Base-by-base conservation (phyloP, 1,284 basidiomycete genomes). In the Cryptococcus sp. region DNA sequence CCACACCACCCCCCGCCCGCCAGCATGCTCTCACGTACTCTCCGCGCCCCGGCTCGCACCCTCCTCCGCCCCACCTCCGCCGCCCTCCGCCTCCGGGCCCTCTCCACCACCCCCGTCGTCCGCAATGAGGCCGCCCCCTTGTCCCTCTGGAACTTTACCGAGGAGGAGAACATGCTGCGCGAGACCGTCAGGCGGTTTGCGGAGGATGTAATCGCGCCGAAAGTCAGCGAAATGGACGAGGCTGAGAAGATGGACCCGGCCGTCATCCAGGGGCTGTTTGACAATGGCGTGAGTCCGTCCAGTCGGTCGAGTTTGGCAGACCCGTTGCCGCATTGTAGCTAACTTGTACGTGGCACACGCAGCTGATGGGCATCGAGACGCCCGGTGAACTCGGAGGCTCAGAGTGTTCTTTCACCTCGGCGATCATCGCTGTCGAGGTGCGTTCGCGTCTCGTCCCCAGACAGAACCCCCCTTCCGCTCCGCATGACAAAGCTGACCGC, bases 301-400 rank as follows among this genome's bases (percentile, higher is more conserved):
- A n/a, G n/a, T n/a, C n/a, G n/a, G n/a, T n/a, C n/a, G n/a, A 37
- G 36, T 37, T 6, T 23, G 28, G n/a, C n/a, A n/a, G 36, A 21
- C 16, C 7, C 33, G 3, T 24, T 47, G 16, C 13, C 16, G 11
- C n/a, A 2, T 12, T 11, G n/a, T 18, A 39, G 44, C 56, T 48
- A 21, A 58, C 40, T 12, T 13, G n/a, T n/a, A 39, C 37, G 39
- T 43, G 5, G 9, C 28, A 33, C 28, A 33, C 40, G 13, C 65
- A 94, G 90, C 82, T 96, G 53, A 98, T 98, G 96, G 94, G 89
- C 49, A 93, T 99, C 64, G 95, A 98, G 80, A 97, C 91, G 3
- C 83, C 82, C 55, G 82, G 84, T 13, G 90, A 89, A 39, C 84
- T 88, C 62, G 89, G 88, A 18, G 96, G 96, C 48, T 83, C 95